Base-by-base conservation (phyloP, 2,329 filamentous ascomycete genomes). In the Trichoderma gracile region DNA sequence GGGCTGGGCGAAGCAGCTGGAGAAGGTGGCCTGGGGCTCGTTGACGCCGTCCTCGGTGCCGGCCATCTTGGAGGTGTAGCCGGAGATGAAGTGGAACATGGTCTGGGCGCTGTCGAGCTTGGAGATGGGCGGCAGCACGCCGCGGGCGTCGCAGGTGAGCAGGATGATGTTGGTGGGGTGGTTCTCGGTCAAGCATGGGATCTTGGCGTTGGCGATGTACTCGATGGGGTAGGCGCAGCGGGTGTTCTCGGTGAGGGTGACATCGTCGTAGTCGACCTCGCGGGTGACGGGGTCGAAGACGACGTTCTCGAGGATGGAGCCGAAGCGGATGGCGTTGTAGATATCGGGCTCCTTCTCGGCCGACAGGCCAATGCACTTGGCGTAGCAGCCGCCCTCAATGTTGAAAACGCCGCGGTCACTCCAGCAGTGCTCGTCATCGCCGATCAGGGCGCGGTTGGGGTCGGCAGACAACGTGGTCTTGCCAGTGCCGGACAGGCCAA, bases 81-180 rank as follows among this genome's bases (percentile, higher is more conserved):
- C 95, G 19, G 92, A 96, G 81, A 99, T 99, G 88, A 99, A 99
- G 86, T 99, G 95, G 89, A 98, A 99, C 94, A 99, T 98, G 79
- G 93, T 97, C 83, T 98, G 95, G 74, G 92, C 88, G 69, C 90
- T 87, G 84, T 90, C 88, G 77, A 99, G 90, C 86, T 98, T 98
- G 74, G 93, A 97, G 81, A 99, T 98, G 55, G 95, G 95, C 64
- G 95, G 95, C 64, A 99, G 88, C 56, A 99, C 95, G 83, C 95
- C 95, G 71, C 95, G 92, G 66, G 95, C 95, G 74, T 99, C 95
- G 82, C 95, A 99, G 68, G 95, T 99, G 72, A 99, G 89, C 72
- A 99, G 90, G 76, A 99, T 91, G 80, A 99, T 98, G 88, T 99
- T 99, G 79, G 85, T 89, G 71, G 95, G 95, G 84, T 97, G 93